phyloP scores from a whole-genome alignment of 345 rosid species.

The Salix brachista region DNA sequence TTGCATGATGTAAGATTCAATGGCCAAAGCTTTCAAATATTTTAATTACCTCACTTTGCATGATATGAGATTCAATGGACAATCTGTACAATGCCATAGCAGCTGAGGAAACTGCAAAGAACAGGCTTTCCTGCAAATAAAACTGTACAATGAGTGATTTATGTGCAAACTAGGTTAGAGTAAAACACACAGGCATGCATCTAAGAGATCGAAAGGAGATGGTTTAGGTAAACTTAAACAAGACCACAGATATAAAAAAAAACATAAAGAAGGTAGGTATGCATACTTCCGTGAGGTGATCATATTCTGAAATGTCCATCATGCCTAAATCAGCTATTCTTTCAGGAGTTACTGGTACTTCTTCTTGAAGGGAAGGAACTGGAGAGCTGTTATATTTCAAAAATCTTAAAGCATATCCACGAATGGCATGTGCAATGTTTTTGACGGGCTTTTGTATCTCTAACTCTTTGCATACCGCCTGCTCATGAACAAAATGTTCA shows the following conservation, averaged over 20 bases:
- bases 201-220: neutral
- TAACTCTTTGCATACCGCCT: conserved; percentile 51
- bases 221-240: neutral
- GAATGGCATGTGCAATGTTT: conserved; percentile 37
- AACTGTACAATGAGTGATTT: conserved; percentile 17
- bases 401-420: conserved; percentile 76
- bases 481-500: conserved; percentile 19
- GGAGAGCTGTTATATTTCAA: conserved; percentile 52
- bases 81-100: conserved; percentile 74
- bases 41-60: conserved; percentile 47
- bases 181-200: neutral
- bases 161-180: neutral
- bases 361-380: conserved; percentile 49
- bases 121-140: conserved; percentile 78
- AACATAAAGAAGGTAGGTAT: neutral
- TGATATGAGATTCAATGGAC: conserved; percentile 72
- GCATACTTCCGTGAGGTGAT: conserved; percentile 81
- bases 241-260: neutral
- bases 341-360: conserved; percentile 60
- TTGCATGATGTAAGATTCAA: neutral
- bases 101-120: conserved; percentile 79
- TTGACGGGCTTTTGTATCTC: conserved; percentile 32
- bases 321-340: conserved; percentile 47
- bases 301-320: conserved; percentile 59
- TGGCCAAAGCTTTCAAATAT: neutral